Conservation (phyloP, 2,329 filamentous ascomycete genomes). For the Fusarium continuum region DNA sequence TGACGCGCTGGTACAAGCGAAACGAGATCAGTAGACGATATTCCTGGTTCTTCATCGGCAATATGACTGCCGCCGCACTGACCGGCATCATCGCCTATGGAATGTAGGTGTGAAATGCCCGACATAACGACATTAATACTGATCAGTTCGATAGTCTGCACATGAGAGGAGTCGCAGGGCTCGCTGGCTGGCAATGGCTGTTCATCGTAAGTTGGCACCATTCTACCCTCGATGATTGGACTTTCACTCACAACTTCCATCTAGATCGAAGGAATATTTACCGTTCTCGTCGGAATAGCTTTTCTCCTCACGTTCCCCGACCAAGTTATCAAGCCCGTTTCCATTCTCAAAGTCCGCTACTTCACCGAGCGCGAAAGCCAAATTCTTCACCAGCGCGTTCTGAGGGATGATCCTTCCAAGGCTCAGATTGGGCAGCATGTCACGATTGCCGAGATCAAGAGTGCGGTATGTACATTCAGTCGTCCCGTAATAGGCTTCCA, state of each 20-base stretch:
- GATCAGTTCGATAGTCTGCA: too few species aligned
- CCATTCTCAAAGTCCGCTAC: neutral
- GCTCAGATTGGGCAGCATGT: neutral
- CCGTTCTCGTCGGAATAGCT: neutral
- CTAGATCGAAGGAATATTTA: neutral
- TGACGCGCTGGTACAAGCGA: constrained; percentile 57
- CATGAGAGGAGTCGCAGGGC: constrained; percentile 34
- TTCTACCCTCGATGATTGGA: too few species aligned
- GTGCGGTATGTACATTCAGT: too few species aligned
- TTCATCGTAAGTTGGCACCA: too few species aligned
- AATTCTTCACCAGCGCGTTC: neutral
- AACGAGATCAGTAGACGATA: constrained; percentile 55
- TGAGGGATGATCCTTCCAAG: neutral
- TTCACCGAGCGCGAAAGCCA: neutral
- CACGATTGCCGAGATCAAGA: constrained; percentile 5
- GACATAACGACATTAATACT: too few species aligned
- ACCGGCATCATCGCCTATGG: neutral
- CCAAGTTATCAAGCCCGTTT: neutral
- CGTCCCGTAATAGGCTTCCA: neutral
- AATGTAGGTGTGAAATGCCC: too few species aligned
- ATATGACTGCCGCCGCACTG: constrained; percentile 50
- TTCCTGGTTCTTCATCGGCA: constrained; percentile 56
- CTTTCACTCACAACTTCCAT: too few species aligned
- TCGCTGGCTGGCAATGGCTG: constrained; percentile 54
- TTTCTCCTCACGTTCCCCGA: neutral